Conservation (phyloP, 192 early-diverging fungal genomes). For the Coemansia sp. region DNA sequence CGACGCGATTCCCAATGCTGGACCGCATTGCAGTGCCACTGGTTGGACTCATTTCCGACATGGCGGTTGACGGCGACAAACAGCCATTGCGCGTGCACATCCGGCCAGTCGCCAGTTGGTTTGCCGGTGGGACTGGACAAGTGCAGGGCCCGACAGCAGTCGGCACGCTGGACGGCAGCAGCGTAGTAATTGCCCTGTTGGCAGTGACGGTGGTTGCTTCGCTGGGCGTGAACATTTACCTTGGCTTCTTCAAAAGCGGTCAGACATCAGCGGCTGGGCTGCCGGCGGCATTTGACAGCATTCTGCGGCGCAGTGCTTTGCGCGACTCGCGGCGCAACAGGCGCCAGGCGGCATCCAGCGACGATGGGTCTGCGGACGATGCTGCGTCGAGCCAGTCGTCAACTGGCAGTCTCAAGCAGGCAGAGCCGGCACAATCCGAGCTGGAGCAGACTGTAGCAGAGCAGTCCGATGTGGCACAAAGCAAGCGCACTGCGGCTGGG, state of each 20-base stretch:
- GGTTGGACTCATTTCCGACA: constrained; percentile 20
- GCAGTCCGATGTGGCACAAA: background rate
- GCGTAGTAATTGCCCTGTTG: constrained; percentile 42
- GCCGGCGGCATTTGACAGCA: constrained; percentile 17
- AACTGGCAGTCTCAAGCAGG: constrained; percentile 3
- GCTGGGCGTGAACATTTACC: constrained; percentile 48
- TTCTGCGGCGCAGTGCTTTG: constrained; percentile 18
- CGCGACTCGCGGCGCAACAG: background rate
- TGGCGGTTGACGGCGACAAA: background rate
- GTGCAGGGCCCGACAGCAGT: background rate
- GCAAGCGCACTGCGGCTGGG: constrained; percentile 6
- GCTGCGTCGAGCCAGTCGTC: constrained; percentile 4
- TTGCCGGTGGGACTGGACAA: constrained; percentile 5
- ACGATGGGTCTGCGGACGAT: constrained; percentile 19
- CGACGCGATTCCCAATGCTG: constrained; percentile 31
- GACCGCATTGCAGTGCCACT: constrained; percentile 41
- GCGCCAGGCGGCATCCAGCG: constrained; percentile 12
- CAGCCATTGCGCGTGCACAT: constrained; percentile 33
- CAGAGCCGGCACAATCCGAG: background rate
- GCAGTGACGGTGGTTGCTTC: constrained; percentile 38
- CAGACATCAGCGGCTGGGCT: background rate
- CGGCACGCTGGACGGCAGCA: constrained; percentile 27
- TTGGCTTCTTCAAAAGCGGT: constrained; percentile 26
- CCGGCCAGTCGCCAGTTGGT: constrained; percentile 35
- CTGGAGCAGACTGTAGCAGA: too few species aligned